Conservation (phyloP, 129 eudicot species). For the Logfia minima region DNA sequence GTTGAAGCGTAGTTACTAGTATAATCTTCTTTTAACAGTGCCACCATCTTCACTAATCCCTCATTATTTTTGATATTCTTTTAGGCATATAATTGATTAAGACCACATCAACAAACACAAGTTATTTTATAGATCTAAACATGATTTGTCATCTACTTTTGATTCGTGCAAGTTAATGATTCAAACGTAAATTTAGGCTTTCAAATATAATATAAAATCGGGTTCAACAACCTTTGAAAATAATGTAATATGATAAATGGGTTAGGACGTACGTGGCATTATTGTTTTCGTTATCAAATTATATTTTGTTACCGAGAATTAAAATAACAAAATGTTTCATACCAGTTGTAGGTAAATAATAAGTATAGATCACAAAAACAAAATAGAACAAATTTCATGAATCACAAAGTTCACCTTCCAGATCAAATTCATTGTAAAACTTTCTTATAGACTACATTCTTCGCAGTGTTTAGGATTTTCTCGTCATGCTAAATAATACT, state of each 20-base stretch:
- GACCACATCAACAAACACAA: constrained; percentile 26
- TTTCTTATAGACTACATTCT: too few species aligned
- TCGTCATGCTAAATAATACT: too few species aligned
- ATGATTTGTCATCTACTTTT: constrained; percentile 25
- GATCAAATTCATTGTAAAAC: too few species aligned
- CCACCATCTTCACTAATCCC: constrained; percentile 25
- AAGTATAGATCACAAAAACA: too few species aligned
- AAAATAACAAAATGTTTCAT: too few species aligned
- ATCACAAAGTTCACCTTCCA: too few species aligned
- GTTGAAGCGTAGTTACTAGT: not conserved
- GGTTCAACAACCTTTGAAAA: constrained; percentile 19
- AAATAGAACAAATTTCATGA: too few species aligned
- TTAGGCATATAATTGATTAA: constrained; percentile 12
- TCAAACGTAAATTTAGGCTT: constrained; percentile 32
- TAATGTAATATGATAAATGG: not conserved
- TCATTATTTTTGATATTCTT: constrained; percentile 7
- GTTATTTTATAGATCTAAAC: constrained; percentile 25
- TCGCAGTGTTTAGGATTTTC: too few species aligned
- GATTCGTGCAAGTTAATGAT: constrained; percentile 21
- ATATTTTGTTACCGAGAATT: not conserved
- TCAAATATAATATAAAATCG: constrained; percentile 16
- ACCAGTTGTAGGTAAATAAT: too few species aligned
- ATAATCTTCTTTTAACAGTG: not conserved
- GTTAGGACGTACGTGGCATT: not conserved
- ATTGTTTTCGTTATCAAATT: not conserved